Evolutionary conservation across 331 rosid genomes (phyloP).

Genomic region (Quercus phellos): DNA sequence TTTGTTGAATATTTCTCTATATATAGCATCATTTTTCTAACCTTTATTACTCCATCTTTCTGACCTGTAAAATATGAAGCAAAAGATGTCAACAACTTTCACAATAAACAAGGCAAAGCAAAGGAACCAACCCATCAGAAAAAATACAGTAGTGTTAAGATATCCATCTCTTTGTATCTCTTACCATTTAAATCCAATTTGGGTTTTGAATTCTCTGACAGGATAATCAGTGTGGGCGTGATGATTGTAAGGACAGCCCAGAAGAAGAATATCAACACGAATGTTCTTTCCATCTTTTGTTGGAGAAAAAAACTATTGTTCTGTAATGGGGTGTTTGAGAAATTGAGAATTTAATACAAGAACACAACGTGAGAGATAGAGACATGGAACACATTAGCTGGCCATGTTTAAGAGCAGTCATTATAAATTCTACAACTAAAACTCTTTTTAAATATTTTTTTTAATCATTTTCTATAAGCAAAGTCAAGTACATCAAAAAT

Average conservation of each 20-base stretch:
- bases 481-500: conserved; percentile 46
- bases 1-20: conserved; percentile 17
- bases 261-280: conserved; percentile 66
- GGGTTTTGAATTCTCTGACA: conserved; percentile 62
- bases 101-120: background rate
- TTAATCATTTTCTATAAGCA: background rate
- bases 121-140: background rate
- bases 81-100: background rate
- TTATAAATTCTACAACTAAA: conserved; percentile 13
- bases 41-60: conserved; percentile 28
- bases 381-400: conserved; percentile 45
- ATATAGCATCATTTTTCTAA: conserved; percentile 46
- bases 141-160: too few relatives aligned
- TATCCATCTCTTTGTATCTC: background rate
- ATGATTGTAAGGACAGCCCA: conserved; percentile 76
- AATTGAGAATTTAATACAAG: background rate
- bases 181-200: conserved; percentile 43
- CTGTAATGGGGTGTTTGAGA: conserved; percentile 2
- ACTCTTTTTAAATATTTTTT: background rate
- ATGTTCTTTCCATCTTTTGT: conserved; percentile 65
- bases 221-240: conserved; percentile 67
- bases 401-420: conserved; percentile 41
- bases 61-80: conserved; percentile 41
- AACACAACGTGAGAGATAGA: background rate
- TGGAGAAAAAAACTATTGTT: background rate